Base-by-base conservation (phyloP, 1,139 yeast genomes). In the Debaryomycetaceae sp. region DNA sequence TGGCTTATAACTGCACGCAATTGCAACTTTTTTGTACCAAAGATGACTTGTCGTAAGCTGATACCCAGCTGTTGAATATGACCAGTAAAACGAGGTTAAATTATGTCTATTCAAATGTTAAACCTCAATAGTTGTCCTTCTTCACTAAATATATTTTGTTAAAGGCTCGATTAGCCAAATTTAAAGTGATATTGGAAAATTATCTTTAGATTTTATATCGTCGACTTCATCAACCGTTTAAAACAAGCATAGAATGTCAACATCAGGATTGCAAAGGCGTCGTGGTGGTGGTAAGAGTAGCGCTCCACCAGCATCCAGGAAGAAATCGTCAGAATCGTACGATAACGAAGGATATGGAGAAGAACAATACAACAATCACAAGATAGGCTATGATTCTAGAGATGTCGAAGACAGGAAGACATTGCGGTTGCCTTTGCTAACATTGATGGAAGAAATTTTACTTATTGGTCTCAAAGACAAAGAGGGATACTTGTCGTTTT, bases 391-490 rank as follows among this genome's bases (percentile, higher is more conserved):
- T 55, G 98, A 91, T 60, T 89, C 94, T 30, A 73, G 78, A 32
- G 94, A 85, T 57, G 69, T 81, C 41, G 70, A 66, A 40, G 74
- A 70, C 41, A 70, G 68, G 30, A 62, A 61, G 31, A 81, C 78
- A 36, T 60, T 65, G 42, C 69, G 67, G 39, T 59, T 68, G 16
- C 98, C 98, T 1, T 70, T 80, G 38, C 73, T 92, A 52, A 94
- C 98, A 1, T 67, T 92, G 51, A 89, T 92, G 97, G 99, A 92
- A 63, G 98, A 92, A 62, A 96, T 92, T 7, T 68, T 92, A 46
- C 73, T 92, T 48, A 79, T 92, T 68, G 99, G 98, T 2, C 74
- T 92, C 49, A 91, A 92, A 59, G 98, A 92, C 62, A 85, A 86
- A 54, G 98, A 92, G 63, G 98, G 98, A 5, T 89, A 91, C 61